phyloP scores from a whole-genome alignment of 1,284 basidiomycete species.

The Irpex rosettiformis region DNA sequence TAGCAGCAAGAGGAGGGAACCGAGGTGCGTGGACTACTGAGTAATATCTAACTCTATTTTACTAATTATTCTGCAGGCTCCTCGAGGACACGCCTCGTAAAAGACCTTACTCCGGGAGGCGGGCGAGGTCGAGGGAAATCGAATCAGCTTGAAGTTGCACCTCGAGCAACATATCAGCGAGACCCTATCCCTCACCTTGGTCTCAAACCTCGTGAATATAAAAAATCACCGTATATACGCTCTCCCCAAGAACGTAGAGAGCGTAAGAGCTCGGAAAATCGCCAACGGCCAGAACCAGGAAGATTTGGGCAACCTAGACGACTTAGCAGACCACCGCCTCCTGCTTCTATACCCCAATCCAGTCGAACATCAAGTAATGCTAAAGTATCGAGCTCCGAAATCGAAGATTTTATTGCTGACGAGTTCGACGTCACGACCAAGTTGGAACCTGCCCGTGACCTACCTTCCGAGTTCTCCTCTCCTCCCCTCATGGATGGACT shows the following conservation, averaged over 20 bases:
- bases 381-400: constrained; percentile 12
- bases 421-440: constrained; percentile 37
- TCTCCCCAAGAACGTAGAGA: not conserved
- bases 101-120: constrained; percentile 30
- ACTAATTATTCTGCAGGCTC: constrained; percentile 12
- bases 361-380: not conserved
- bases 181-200: constrained; percentile 29
- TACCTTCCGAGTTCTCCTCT: constrained; percentile 47
- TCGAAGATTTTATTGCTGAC: constrained; percentile 31
- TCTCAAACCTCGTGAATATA: not conserved
- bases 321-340: not conserved
- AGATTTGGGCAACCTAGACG: not conserved
- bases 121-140: constrained; percentile 9
- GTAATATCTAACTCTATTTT: not conserved
- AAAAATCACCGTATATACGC: not conserved
- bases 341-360: not conserved
- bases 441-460: constrained; percentile 19
- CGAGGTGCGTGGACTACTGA: constrained; percentile 7
- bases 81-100: constrained; percentile 35
- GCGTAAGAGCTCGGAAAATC: not conserved
- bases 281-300: not conserved
- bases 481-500: constrained; percentile 68
- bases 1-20: not conserved
- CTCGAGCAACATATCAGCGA: constrained; percentile 22
- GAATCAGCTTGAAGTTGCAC: constrained; percentile 30